Percentiles rank a stretch among this genome's conserved stretches.
These are phyloP conservation scores for Abrus pulchellus DNA, from an alignment of 306 rosid species.

Conservation along the genomic window DNA sequence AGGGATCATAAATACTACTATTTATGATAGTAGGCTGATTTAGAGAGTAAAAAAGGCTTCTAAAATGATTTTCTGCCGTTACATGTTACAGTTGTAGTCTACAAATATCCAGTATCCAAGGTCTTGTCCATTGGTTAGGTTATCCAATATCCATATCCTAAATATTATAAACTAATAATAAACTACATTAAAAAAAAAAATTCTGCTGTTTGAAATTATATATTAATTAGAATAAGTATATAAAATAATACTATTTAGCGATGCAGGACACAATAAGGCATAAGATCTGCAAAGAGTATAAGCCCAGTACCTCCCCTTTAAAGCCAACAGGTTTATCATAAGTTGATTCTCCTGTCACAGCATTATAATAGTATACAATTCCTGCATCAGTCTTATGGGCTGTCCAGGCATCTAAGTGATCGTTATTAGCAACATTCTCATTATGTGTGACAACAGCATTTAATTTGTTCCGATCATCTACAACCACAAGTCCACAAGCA, in stretches of 20 bases:
- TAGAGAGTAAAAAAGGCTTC: constrained; percentile 9
- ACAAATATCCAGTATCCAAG: constrained; percentile 25
- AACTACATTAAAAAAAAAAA: constrained; percentile 2
- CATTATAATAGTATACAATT: constrained; percentile 88
- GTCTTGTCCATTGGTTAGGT: constrained; percentile 2
- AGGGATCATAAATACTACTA: constrained; percentile 22
- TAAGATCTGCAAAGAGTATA: constrained; percentile 6
- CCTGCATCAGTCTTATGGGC: constrained; percentile 91
- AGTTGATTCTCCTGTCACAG: constrained; percentile 85
- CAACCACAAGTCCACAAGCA: constrained; percentile 43
- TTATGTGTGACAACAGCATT: constrained; percentile 53
- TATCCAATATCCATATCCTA: constrained; percentile 28
- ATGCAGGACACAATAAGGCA: constrained; percentile 25
- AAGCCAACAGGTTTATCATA: constrained; percentile 85
- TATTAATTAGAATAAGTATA: background rate
- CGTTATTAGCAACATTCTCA: constrained; percentile 50
- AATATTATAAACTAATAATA: constrained; percentile 12
- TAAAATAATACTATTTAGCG: constrained; percentile 1
- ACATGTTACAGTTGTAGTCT: background rate
- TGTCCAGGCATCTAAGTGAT: constrained; percentile 86
- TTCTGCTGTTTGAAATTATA: constrained; percentile 13
- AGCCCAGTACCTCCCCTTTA: constrained; percentile 82
- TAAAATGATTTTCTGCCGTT: constrained; percentile 1
- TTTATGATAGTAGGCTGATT: background rate
- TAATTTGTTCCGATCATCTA: constrained; percentile 62